Conservation (phyloP, 306 rosid species). For the Rosa lucieae region DNA sequence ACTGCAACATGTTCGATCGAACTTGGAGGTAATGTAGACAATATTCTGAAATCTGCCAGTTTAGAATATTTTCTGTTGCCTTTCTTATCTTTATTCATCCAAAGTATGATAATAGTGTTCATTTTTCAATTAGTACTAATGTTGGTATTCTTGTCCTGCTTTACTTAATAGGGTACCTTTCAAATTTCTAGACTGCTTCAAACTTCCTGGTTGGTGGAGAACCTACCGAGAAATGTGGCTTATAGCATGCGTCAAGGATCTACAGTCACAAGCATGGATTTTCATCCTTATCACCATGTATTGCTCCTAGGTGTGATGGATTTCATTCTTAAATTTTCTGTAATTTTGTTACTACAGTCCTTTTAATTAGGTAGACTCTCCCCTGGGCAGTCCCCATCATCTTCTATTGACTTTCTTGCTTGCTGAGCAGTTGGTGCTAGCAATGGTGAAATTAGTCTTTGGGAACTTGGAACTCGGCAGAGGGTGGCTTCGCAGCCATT, state of each 20-base stretch:
- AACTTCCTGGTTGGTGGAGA: conserved; percentile 71
- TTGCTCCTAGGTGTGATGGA: conserved; percentile 68
- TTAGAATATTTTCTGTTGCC: conserved; percentile 18
- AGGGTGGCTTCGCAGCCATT: conserved; percentile 74
- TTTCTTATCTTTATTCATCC: not conserved
- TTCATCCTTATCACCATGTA: conserved; percentile 74
- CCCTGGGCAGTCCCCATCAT: not conserved
- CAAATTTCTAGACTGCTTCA: conserved; percentile 51
- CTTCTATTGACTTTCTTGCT: not conserved
- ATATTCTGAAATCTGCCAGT: conserved; percentile 11
- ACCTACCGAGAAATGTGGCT: conserved; percentile 79
- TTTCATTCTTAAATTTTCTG: not conserved
- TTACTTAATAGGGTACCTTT: conserved; percentile 50
- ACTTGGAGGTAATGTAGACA: conserved; percentile 63
- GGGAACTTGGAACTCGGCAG: conserved; percentile 71
- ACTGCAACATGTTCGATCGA: conserved; percentile 58
- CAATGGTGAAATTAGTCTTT: conserved; percentile 75
- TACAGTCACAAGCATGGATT: conserved; percentile 89
- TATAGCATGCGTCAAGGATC: conserved; percentile 75
- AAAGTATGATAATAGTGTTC: conserved; percentile 10
- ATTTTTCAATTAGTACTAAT: conserved; percentile 22
- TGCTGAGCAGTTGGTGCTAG: conserved; percentile 67
- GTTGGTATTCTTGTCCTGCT: conserved; percentile 23
- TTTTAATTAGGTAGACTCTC: no score
- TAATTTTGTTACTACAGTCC: not conserved